Evolutionary conservation across 768 basidiomycete species (phyloP).

Genomic region (Collybia sp.): DNA sequence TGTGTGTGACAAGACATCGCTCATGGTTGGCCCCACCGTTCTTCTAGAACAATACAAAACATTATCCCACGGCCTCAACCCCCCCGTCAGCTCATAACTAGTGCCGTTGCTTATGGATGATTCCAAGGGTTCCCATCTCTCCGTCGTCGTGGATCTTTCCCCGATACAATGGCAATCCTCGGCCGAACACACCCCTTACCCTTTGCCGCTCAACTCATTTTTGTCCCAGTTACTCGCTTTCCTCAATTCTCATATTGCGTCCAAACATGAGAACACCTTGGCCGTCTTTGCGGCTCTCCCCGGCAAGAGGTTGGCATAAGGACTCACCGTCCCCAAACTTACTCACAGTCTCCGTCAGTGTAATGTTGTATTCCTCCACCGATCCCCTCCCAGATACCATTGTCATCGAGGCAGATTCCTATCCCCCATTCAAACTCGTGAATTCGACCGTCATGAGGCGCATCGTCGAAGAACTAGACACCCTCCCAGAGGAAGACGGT

Average conservation of each 20-base stretch:
- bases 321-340: constrained; percentile 1
- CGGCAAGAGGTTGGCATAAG: constrained; percentile 60
- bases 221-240: constrained; percentile 86
- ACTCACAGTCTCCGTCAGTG: constrained; percentile 33
- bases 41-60: background rate
- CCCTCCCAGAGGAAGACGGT: constrained; percentile 50
- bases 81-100: background rate
- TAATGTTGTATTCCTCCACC: constrained; percentile 73
- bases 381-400: constrained; percentile 35
- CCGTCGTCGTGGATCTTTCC: constrained; percentile 81
- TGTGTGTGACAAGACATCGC: background rate
- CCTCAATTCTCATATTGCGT: constrained; percentile 89
- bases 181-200: constrained; percentile 35
- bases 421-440: constrained; percentile 77
- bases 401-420: constrained; percentile 70
- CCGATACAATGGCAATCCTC: constrained; percentile 85
- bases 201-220: constrained; percentile 66
- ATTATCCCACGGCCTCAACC: background rate
- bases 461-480: constrained; percentile 59
- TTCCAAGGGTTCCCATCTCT: constrained; percentile 50
- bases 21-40: background rate
- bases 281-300: constrained; percentile 90
- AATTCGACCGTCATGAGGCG: constrained; percentile 60
- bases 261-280: constrained; percentile 86
- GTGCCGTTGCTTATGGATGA: constrained; percentile 22